Base-by-base conservation (phyloP, 2,329 filamentous ascomycete species). In the Microascus cirrosus region DNA sequence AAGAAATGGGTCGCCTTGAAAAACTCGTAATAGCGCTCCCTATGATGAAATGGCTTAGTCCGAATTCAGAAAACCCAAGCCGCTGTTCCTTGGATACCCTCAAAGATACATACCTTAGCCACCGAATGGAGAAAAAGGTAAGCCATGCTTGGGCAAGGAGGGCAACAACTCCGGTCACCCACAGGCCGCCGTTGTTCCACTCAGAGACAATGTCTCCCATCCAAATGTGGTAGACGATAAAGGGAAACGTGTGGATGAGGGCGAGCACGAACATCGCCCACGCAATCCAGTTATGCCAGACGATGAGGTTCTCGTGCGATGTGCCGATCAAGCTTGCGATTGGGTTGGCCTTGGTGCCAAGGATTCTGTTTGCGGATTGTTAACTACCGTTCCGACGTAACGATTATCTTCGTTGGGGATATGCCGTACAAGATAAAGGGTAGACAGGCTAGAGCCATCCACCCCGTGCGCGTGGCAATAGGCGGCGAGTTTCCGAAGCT, bases 161-260 rank as follows among this genome's bases (percentile, higher is more conserved):
- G 0, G 80, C 76, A 13, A 78, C 72, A 2, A 83, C 74, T 1
- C 81, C 81, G 0, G 80, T 45, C 39, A 15, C n/a, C 6, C 18
- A 45, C 6, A 42, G 7, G 39, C 39, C 28, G 28, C 6, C 39
- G 15, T 45, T 7, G 39, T n/a, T 45, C 13, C 15, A n/a, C 15
- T 2, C n/a, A 13, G 13, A 45, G n/a, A 71, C 69, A 72, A 83
- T 77, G 51, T 79, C 74, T 3, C 76, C 75, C 48, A 71, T 73
- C 59, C 68, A 65, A 24, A 76, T 70, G 61, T 81, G 71, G 61
- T 73, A 79, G 1, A 84, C 69, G 58, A 84, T 77, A 62, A 82
- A 84, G 0, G 81, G 81, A 55, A 84, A 83, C 0, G 80, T 83
- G 63, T 85, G 81, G 6, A 84, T 62, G 3, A 84, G 67, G 0